Base-by-base conservation (phyloP, 139 green algal genomes). In the Chlorella sorokiniana region DNA sequence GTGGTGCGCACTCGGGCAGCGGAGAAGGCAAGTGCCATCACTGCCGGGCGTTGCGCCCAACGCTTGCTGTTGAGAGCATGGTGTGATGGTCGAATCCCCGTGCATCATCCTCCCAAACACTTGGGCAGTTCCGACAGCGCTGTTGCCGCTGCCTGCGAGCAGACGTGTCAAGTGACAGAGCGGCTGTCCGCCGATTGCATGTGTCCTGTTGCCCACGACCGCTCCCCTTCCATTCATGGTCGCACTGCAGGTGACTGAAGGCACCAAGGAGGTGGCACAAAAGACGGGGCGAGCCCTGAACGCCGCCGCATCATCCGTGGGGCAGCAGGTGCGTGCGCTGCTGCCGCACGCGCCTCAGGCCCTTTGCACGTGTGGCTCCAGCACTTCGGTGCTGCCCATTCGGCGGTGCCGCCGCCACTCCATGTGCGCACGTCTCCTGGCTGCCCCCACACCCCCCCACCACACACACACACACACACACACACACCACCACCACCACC, bases 241-340 rank as follows among this genome's bases (percentile, higher is more conserved):
- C 31, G 3, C 29, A 2, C 23, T 54, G 27, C 59, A 71, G 59
- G 75, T 71, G 40, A 40, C 48, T 41, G 75, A 35, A 18, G 75
- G 75, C 20, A 81, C 75, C 56, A 81, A 81, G 59, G 75, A 81
- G 4, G 75, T 77, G 33, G 65, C 45, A 29, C 41, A 68, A 27
- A 76, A 64, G 48, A 83, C 78, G 18, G 78, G 44, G 6, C 31
- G 38, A 4, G 67, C 48, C 9, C 38, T 83, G 48, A 40, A 51
- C 11, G 52, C 40, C 27, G 78, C 78, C 14, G 78, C 78, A 1
- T 61, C 35, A 0, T 42, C 51, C 1, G 78, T 83, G 65, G 65
- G 62, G 37, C 31, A 38, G 23, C 77, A 82, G 77, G 77, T 82
- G 62, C 7, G 77, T 11, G 38, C 1, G 61, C 25, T 68, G 23